Evolutionary conservation across 2,329 filamentous ascomycete genomes (phyloP), one percentile per base, ranked within the genome.

Genomic region (Lachnum nothofagi): DNA sequence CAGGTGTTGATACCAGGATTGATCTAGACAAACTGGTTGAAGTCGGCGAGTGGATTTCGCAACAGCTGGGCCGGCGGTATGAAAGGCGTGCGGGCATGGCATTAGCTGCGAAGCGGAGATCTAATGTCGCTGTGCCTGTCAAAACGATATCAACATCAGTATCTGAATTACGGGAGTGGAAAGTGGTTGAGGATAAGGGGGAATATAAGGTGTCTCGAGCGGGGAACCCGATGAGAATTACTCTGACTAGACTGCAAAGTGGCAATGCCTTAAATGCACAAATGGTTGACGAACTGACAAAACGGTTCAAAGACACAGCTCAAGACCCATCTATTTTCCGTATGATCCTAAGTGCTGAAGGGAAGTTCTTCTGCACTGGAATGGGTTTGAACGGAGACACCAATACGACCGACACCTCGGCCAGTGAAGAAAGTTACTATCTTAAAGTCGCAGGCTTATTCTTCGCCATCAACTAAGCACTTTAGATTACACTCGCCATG

Each of bases 31-130:
- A 76, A 37, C 69, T 91, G 45, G 76, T 77, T 29, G 78, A 84
- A 50, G 80, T 88, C 46, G 88, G 88, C 0, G 71, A 76, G 12
- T 90, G 86, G 86, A 88, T 90, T n/a, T n/a, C n/a, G n/a, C n/a
- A n/a, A n/a, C n/a, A n/a, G n/a, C n/a, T n/a, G n/a, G n/a, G n/a
- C n/a, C n/a, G n/a, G n/a, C n/a, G n/a, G n/a, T n/a, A n/a, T n/a
- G n/a, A n/a, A n/a, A n/a, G n/a, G n/a, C n/a, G n/a, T n/a, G n/a
- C n/a, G n/a, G n/a, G n/a, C n/a, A n/a, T n/a, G n/a, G n/a, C n/a
- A n/a, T n/a, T n/a, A n/a, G n/a, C n/a, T n/a, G n/a, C n/a, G n/a
- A n/a, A n/a, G n/a, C n/a, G n/a, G n/a, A n/a, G n/a, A n/a, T n/a
- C n/a, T n/a, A n/a, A n/a, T n/a, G n/a, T n/a, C n/a, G n/a, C n/a